Base-by-base conservation (phyloP, 192 early-diverging fungal species). In the Diversispora eburnea region DNA sequence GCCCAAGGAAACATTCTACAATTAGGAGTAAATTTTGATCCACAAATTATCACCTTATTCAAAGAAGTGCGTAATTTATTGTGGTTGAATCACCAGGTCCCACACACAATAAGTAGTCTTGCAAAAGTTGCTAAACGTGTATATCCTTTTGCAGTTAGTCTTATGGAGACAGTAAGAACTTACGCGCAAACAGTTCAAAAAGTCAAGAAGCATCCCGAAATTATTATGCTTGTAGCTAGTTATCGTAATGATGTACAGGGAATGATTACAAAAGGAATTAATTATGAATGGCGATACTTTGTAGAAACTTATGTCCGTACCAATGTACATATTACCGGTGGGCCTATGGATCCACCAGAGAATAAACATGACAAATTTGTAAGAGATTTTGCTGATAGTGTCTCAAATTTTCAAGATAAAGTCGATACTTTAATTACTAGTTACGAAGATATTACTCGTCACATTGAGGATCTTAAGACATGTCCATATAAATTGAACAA, bases 21-120 rank as follows among this genome's bases (percentile, higher is more conserved):
- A 76, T 86, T 99, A 8, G 86, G 86, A 62, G 88, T 99, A 71
- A 96, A 94, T 76, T 99, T 99, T 81, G 97, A 99, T 74, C 81
- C 87, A 1, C 93, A 96, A 78, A 89, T 95, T 70, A 94, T 99
- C 67, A 92, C 95, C 0, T 81, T 99, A 65, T 99, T 99, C 85
- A 99, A 99, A 82, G 98, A 99, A 81, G 96, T 99, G 43, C 89
- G 96, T 47, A 94, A 99, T 78, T 81, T 99, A 76, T 74, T 94
- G n/a, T 98, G 94, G 95, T 85, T 99, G 17, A 91, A 94, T 45
- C 99, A 93, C 83, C 91, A 89, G 73, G 93, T 99, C 0, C 96
- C 96, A 22, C 92, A 94, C 64, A 89, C 91, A 49, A 88, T 99
- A 73, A 84, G 89, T 45, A 94, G 90, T 81, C 86, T 94, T 60